phyloP scores from a whole-genome alignment of 257 asterid species.

The Solanum tarijense region DNA sequence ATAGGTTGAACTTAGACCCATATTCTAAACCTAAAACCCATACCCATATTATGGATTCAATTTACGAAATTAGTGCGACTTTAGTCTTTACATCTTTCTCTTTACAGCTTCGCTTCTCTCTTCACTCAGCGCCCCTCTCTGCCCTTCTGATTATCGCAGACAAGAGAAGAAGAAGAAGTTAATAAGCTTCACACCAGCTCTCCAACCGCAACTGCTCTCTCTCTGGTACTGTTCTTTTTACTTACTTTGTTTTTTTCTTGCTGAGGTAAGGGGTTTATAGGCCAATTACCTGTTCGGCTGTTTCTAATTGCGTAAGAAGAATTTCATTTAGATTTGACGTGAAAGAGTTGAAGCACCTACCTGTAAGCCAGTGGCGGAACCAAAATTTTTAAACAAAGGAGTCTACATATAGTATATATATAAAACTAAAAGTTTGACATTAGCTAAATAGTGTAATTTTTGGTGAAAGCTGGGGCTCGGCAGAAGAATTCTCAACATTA shows the following conservation, averaged over 20 bases:
- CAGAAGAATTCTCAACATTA: not conserved
- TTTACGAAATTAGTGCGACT: not conserved
- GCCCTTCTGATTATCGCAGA: not conserved
- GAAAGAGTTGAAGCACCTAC: not conserved
- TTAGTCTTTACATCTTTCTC: not conserved
- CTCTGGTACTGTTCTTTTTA: not conserved
- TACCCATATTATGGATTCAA: not conserved
- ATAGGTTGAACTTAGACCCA: not conserved
- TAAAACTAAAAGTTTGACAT: not conserved
- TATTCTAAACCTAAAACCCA: not conserved
- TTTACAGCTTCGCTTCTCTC: not conserved
- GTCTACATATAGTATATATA: not conserved
- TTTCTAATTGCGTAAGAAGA: not conserved
- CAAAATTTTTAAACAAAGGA: not conserved
- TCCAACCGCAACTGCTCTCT: not conserved
- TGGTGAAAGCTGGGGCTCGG: not conserved
- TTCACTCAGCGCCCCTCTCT: not conserved
- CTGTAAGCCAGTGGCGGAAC: not conserved
- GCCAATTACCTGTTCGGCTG: not conserved
- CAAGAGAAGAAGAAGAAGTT: not conserved
- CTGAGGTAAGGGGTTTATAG: not conserved
- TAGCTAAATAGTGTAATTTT: not conserved
- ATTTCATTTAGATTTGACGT: not conserved
- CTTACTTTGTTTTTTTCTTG: not conserved
- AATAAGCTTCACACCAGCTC: not conserved